These are phyloP conservation scores for Ogataea neopini DNA, from an alignment of 805 yeast genomes.

Conservation along the genomic window DNA sequence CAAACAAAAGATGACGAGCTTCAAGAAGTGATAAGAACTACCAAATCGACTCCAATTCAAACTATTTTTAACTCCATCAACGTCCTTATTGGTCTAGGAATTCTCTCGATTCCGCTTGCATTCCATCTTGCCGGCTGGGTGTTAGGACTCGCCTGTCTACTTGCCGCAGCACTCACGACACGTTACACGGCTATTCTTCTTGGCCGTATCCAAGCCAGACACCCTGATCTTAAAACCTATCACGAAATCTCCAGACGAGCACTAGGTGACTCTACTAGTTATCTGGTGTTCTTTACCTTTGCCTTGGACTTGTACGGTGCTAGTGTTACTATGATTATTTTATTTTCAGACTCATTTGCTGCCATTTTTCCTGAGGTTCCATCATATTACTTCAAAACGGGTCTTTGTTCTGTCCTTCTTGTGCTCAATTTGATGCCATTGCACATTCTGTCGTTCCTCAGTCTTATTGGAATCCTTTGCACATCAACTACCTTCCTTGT, in stretches of 20 bases:
- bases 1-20: slow-evolving; percentile 12
- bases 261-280: slow-evolving; percentile 48
- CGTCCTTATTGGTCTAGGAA: slow-evolving; percentile 74
- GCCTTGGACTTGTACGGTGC: slow-evolving; percentile 63
- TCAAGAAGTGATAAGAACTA: slow-evolving; percentile 24
- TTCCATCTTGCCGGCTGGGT: slow-evolving; percentile 69
- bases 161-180: slow-evolving; percentile 50
- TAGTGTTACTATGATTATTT: slow-evolving; percentile 53
- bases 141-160: slow-evolving; percentile 44
- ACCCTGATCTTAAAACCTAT: slow-evolving; percentile 48
- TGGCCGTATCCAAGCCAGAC: slow-evolving; percentile 46
- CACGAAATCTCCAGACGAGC: slow-evolving; percentile 57
- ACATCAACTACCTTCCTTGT: slow-evolving; percentile 64
- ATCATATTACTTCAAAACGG: slow-evolving; percentile 42
- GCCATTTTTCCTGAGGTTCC: slow-evolving; percentile 46
- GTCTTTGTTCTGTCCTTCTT: slow-evolving; percentile 42
- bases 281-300: slow-evolving; percentile 49
- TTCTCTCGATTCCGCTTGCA: slow-evolving; percentile 72
- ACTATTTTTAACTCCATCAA: slow-evolving; percentile 78
- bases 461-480: slow-evolving; percentile 69
- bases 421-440: slow-evolving; percentile 67
- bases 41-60: slow-evolving; percentile 66
- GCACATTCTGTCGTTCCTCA: slow-evolving; percentile 65
- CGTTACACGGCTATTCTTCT: slow-evolving; percentile 54
- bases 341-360: slow-evolving; percentile 61